Conservation (phyloP, 2,329 filamentous ascomycete species). For the Trichoderma sp. region DNA sequence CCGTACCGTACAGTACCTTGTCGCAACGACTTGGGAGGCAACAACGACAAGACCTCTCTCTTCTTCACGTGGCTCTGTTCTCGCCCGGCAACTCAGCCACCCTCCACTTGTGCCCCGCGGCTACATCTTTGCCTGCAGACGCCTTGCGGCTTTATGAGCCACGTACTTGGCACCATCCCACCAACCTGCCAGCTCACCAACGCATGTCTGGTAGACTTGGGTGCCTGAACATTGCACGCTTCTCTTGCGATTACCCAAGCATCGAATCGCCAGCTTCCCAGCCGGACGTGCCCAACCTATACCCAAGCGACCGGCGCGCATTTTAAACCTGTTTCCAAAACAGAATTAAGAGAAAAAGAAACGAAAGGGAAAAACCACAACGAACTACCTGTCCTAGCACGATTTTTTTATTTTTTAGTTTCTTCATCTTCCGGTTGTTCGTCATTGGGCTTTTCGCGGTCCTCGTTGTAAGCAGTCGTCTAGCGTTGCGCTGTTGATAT, state of each 20-base stretch:
- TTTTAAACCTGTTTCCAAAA: slow-evolving; percentile 32
- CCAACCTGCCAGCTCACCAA: slow-evolving; percentile 59
- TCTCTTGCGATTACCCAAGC: slow-evolving; percentile 36
- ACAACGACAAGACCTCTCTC: background rate
- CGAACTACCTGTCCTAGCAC: slow-evolving; percentile 26
- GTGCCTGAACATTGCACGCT: slow-evolving; percentile 45
- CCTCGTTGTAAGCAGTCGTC: slow-evolving; percentile 13
- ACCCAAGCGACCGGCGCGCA: slow-evolving; percentile 38
- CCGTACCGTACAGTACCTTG: slow-evolving; percentile 16
- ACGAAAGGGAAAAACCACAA: background rate
- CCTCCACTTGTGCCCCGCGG: slow-evolving; percentile 22
- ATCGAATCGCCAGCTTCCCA: slow-evolving; percentile 24
- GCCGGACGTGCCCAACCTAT: slow-evolving; percentile 46
- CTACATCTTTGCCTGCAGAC: slow-evolving; percentile 52
- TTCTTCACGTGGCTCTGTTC: slow-evolving; percentile 45
- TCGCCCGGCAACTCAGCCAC: slow-evolving; percentile 34
- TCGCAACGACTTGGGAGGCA: background rate
- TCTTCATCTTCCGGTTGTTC: slow-evolving; percentile 25
- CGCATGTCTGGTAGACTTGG: slow-evolving; percentile 57
- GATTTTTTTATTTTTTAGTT: slow-evolving; percentile 4
- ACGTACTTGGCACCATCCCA: slow-evolving; percentile 48
- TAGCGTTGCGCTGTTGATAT: slow-evolving; percentile 18
- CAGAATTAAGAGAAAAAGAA: background rate
- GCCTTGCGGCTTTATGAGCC: slow-evolving; percentile 53
- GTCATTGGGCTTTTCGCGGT: slow-evolving; percentile 21